Evolutionary conservation across 495 filamentous ascomycete genomes (phyloP).

Genomic region (Hypoxylon cercidicola): DNA sequence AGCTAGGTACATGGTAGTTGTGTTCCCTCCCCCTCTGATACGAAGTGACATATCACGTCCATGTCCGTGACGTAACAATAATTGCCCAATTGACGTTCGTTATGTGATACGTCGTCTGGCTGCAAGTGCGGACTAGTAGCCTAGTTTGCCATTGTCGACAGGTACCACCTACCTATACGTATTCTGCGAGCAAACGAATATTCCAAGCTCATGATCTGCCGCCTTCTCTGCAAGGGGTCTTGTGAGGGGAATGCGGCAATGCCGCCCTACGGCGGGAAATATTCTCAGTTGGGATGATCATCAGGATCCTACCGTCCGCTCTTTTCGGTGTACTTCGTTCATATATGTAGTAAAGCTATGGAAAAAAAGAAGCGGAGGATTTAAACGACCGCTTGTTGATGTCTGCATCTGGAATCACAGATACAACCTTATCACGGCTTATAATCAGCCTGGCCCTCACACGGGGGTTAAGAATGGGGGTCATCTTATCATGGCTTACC

Average conservation of each 20-base stretch:
- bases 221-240: slow-evolving; percentile 40
- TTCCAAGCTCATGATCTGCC: slow-evolving; percentile 34
- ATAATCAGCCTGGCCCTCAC: too few relatives aligned
- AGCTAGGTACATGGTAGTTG: too few relatives aligned
- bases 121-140: too few relatives aligned
- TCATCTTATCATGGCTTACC: too few relatives aligned
- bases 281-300: slow-evolving; percentile 39
- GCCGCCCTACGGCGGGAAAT: slow-evolving; percentile 35
- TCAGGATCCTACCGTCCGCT: slow-evolving; percentile 26
- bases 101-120: too few relatives aligned
- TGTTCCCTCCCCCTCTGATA: background rate
- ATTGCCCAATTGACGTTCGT: too few relatives aligned
- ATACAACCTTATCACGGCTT: too few relatives aligned
- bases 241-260: slow-evolving; percentile 18
- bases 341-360: slow-evolving; percentile 18
- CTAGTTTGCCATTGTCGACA: too few relatives aligned
- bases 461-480: too few relatives aligned
- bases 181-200: slow-evolving; percentile 19
- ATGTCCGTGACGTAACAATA: too few relatives aligned
- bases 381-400: slow-evolving; percentile 1
- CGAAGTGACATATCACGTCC: background rate
- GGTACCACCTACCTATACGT: too few relatives aligned
- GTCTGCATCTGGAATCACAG: too few relatives aligned
- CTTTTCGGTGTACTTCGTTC: slow-evolving; percentile 23
- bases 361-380: background rate